Base-by-base conservation (phyloP, 257 asterid genomes). In the Solanum chilense region DNA sequence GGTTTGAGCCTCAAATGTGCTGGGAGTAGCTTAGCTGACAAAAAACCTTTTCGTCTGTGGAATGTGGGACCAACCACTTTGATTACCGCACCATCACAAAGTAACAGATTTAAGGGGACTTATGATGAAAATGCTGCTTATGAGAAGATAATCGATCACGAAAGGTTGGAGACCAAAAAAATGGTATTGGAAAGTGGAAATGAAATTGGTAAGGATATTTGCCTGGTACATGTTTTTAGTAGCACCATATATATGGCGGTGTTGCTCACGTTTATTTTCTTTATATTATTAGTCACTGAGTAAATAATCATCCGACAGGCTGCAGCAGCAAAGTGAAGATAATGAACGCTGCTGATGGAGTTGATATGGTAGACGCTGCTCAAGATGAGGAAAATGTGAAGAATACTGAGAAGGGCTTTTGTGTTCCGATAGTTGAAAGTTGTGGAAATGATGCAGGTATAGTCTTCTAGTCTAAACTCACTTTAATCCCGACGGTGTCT, bases 1-100 rank as follows among this genome's bases (percentile, higher is more conserved):
- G 98, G 98, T 88, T 87, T 91, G 92, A 91, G 93, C 68, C 91
- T 94, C 44, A 93, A 92, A 90, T 89, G 95, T 76, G 90, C 95
- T 37, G 92, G 87, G 85, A 60, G 86, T 71, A 75, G 88, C 86
- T 74, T 86, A 18, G 78, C 90, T 27, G 89, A 88, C 78, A 90
- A 86, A 68, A 93, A 82, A 75, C 88, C 94, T 56, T 82, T 91
- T 82, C 85, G 85, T 82, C 73, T 82, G 29, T 90, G 94, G 94
- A 91, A 90, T 52, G 91, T 90, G 84, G 91, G 90, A 49, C 90
- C 89, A 10, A 86, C 77, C 76, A 68, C 66, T 66, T 86, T 83
- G 73, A 71, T 87, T 83, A 81, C 70, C 44, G 66, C 91, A 33
- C 91, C 90, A 35, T 88, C 93, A 70, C 75, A 68, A 85, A 69